Base-by-base conservation (phyloP, 768 basidiomycete genomes). In the Infundibulicybe gibba region DNA sequence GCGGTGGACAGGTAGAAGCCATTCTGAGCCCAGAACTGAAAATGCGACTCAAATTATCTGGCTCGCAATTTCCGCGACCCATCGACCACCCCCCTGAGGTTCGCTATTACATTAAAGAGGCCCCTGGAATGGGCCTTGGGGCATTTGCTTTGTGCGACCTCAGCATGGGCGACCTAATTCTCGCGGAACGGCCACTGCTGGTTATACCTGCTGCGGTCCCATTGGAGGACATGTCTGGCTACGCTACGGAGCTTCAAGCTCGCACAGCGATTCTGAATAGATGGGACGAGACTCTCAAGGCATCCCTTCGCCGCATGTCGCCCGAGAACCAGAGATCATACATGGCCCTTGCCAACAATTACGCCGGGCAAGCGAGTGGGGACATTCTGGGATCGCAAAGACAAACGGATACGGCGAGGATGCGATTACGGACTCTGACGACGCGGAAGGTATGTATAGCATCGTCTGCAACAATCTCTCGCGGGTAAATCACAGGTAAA, bases 401-500 rank as follows among this genome's bases (percentile, higher is more conserved):
- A 72, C 68, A 1, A 72, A 72, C 44, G 63, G 58, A 0, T 55
- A 64, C 33, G 55, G 45, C 13, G 45, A 64, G 1, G 52, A 20
- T 3, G 56, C 45, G 17, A 39, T 65, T 12, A 44, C 48, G 12
- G 57, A 60, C 41, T 44, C 58, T 40, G 53, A 54, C 42, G 25
- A 25, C 8, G 41, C 54, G 25, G 39, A 49, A 45, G 44, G 54
- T 6, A 47, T 47, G 39, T 65, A 67, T 48, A 51, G 50, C 14
- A 63, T 56, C 12, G 57, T 63, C 5, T 65, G 58, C 50, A 60
- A 59, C 11, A 47, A 53, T 5, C 55, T 65, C 41, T 65, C 66
- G 15, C 63, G 68, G 16, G 54, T 70, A 32, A 72, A 70, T 39
- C 69, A 70, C 44, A 69, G 69, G 69, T 66, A 47, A 13, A 44